Evolutionary conservation across 2,329 filamentous ascomycete species (phyloP).

Genomic region (Taxawa tesnikishii): DNA sequence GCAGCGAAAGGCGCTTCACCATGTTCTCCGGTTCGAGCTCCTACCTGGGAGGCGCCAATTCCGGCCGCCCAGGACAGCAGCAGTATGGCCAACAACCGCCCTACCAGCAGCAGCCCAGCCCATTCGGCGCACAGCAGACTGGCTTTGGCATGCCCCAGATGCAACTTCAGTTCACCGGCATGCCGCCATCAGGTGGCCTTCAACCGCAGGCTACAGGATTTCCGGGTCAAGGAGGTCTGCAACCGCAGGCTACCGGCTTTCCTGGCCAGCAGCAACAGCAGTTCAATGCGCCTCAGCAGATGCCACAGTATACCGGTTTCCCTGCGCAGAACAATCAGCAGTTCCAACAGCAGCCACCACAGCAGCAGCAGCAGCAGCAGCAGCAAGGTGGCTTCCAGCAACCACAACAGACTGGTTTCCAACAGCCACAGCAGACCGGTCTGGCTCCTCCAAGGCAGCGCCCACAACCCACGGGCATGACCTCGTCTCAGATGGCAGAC

Average conservation of each 20-base stretch:
- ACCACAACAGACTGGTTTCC: conserved; percentile 31
- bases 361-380: conserved; percentile 31
- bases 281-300: conserved; percentile 21
- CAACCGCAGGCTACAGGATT: conserved; percentile 58
- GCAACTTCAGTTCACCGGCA: conserved; percentile 56
- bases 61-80: conserved; percentile 56
- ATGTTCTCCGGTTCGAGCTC: conserved; percentile 91
- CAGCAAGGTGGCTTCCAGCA: conserved; percentile 18
- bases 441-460: conserved; percentile 29
- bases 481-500: conserved; percentile 51
- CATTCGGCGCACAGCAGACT: conserved; percentile 42
- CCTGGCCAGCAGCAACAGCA: conserved; percentile 28
- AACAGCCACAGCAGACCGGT: conserved; percentile 46
- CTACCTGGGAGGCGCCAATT: conserved; percentile 68
- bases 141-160: conserved; percentile 40
- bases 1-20: too few species aligned
- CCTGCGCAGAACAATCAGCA: conserved; percentile 30
- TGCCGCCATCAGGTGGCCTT: conserved; percentile 26
- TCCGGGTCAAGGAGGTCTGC: too few species aligned
- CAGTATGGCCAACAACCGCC: conserved; percentile 37
- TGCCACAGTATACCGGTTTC: conserved; percentile 35
- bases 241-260: conserved; percentile 56
- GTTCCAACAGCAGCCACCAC: conserved; percentile 36
- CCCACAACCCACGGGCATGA: conserved; percentile 47
- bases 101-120: conserved; percentile 32